A percentile compares a stretch with the other conserved stretches of the same genome.
Conservation (phyloP, 257 asterid genomes). For the Datura wrightii region DNA sequence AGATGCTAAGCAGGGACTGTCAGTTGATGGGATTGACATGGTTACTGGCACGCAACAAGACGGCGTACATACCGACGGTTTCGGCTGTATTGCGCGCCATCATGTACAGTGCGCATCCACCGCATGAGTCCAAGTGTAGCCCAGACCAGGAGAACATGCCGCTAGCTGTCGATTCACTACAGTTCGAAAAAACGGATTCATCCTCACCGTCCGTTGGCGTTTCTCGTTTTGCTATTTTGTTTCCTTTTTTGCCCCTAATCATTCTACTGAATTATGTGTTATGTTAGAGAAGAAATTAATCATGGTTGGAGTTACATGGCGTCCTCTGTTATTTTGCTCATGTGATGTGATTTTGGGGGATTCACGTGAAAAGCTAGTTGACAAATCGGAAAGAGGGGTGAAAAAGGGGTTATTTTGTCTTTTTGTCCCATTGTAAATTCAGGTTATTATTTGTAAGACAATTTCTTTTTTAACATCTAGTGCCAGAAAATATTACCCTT, state of each 20-base stretch:
- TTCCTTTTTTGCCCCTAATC: constrained; percentile 63
- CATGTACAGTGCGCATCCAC: constrained; percentile 91
- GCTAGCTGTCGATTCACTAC: constrained; percentile 90
- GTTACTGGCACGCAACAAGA: constrained; percentile 95
- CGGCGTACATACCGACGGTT: constrained; percentile 96
- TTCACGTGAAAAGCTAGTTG: constrained; percentile 68
- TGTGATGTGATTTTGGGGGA: constrained; percentile 45
- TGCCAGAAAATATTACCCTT: constrained; percentile 36
- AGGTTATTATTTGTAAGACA: constrained; percentile 13
- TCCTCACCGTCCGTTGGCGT: constrained; percentile 31
- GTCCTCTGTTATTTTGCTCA: constrained; percentile 35
- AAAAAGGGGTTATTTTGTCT: constrained; percentile 59
- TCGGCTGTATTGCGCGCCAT: constrained; percentile 98
- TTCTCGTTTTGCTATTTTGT: neutral
- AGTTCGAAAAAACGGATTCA: constrained; percentile 67
- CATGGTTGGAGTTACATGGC: too few relatives aligned
- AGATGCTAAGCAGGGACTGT: constrained; percentile 83
- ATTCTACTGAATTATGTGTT: neutral
- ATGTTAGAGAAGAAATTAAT: too few relatives aligned
- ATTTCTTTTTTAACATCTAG: constrained; percentile 33
- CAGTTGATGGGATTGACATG: constrained; percentile 99
- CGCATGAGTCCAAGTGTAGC: constrained; percentile 83
- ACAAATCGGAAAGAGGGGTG: constrained; percentile 37
- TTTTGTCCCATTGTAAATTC: constrained; percentile 62
- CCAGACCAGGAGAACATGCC: constrained; percentile 99